A percentile compares a stretch with the other conserved stretches of the same genome.
phyloP scores from a whole-genome alignment of 163 green algal genomes.

The Scenedesmus sp. region DNA sequence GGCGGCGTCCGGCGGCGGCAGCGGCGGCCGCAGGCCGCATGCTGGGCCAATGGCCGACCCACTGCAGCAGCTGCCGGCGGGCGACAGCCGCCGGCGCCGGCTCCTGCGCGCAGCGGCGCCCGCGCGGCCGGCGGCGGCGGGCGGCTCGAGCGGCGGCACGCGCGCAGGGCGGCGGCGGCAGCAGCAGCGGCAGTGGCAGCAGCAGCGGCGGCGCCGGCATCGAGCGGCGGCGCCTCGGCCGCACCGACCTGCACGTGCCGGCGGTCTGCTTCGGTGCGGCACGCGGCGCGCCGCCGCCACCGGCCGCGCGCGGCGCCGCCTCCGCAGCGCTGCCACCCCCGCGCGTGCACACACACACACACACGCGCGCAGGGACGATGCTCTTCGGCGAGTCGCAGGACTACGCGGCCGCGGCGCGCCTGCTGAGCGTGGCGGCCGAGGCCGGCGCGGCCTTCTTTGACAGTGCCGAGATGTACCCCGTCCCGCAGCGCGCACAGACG shows the following conservation, averaged over 20 bases:
- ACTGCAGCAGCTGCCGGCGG: background rate
- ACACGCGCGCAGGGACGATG: conserved; percentile 78
- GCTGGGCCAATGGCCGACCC: too few species aligned
- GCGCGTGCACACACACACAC: background rate
- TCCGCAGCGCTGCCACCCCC: background rate
- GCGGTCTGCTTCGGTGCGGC: conserved; percentile 59
- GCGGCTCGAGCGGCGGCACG: background rate
- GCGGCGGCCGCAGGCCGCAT: too few species aligned
- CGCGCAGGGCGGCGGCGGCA: too few species aligned
- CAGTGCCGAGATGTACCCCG: conserved; percentile 93
- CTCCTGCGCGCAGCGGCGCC: background rate
- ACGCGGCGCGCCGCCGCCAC: background rate
- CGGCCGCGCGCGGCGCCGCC: background rate
- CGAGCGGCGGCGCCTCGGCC: conserved; percentile 44
- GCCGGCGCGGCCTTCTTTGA: conserved; percentile 86
- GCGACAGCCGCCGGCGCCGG: too few species aligned
- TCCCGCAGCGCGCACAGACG: conserved; percentile 81
- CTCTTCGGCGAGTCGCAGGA: conserved; percentile 78
- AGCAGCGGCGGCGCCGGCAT: conserved; percentile 5
- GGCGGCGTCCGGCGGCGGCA: too few species aligned
- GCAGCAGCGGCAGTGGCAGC: background rate
- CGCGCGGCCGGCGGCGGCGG: background rate
- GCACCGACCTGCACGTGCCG: conserved; percentile 50
- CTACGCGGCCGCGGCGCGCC: conserved; percentile 37
- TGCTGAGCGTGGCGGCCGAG: conserved; percentile 67